Base-by-base conservation (phyloP, 2,329 filamentous ascomycete species). In the Alternaria sp. region DNA sequence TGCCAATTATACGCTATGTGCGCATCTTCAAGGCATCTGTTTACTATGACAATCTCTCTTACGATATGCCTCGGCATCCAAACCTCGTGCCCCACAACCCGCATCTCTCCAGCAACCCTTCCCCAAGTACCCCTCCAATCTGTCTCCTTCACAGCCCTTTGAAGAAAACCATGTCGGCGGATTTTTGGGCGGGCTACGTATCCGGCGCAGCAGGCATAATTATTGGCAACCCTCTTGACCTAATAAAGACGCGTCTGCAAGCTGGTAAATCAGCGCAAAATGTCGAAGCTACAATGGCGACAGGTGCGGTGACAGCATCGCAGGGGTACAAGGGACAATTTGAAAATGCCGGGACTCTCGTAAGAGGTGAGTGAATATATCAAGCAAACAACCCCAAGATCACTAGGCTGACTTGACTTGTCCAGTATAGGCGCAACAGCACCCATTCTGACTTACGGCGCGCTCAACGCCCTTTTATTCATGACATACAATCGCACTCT, bases 171-270 rank as follows among this genome's bases (percentile, higher is more conserved):
- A 94, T 95, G 92, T 92, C 92, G 52, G 88, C 92, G 69, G 94
- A 97, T 77, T 97, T 97, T 79, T 97, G 92, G 92, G 92, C 94
- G 59, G 93, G 94, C 73, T 97, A 97, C 79, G 81, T 95, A 63
- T 94, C 91, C 74, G 94, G 94, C 54, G 93, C 91, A 59, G 85
- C 90, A 50, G 92, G 93, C 46, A 97, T 97, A 71, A 82, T 97
- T 49, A 90, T 97, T 62, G 93, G 94, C 64, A 97, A 97, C 72
- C 93, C 93, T 3, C 84, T 97, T 5, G 91, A 94, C 75, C 80
- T 93, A 20, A 79, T 93, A 71, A 94, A 94, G 80, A 92, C 93
- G 54, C 90, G 90, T 41, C 82, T 96, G 3, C 94, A 98, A 84
- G 90, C 92, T 36, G 85, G 85, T 22, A 58, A 55, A 3, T 49